Evolutionary conservation across 106 monocot species (phyloP).

Genomic region (Cymbidium sinense): DNA sequence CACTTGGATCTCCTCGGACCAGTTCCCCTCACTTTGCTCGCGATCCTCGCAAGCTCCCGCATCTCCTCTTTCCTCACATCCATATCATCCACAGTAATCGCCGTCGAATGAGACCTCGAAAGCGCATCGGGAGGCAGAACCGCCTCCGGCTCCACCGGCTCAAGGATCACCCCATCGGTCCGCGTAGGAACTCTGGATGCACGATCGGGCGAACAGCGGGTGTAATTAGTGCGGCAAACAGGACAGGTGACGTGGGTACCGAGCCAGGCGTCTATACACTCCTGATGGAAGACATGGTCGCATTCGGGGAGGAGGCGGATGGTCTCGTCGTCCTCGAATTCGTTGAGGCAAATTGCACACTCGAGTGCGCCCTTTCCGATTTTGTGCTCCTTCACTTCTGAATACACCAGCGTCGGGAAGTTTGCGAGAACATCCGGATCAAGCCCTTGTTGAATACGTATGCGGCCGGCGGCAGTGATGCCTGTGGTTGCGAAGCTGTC

Average conservation of each 20-base stretch:
- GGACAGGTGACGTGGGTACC: slow-evolving; percentile 83
- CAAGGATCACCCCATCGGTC: background rate
- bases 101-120: slow-evolving; percentile 16
- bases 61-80: slow-evolving; percentile 16
- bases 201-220: slow-evolving; percentile 12
- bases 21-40: slow-evolving; percentile 20
- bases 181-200: background rate
- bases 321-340: slow-evolving; percentile 87
- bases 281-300: slow-evolving; percentile 82
- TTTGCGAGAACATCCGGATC: slow-evolving; percentile 36
- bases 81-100: slow-evolving; percentile 8
- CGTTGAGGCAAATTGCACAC: slow-evolving; percentile 87
- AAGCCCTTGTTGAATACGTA: slow-evolving; percentile 18
- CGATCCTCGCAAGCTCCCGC: slow-evolving; percentile 24
- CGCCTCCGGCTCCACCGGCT: background rate
- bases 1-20: slow-evolving; percentile 22
- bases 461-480: background rate
- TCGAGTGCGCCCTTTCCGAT: slow-evolving; percentile 61
- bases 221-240: slow-evolving; percentile 74
- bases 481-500: background rate
- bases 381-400: slow-evolving; percentile 79
- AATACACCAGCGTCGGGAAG: slow-evolving; percentile 80
- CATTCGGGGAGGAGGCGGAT: slow-evolving; percentile 81
- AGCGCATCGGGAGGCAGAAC: background rate
- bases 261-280: slow-evolving; percentile 94